phyloP scores from a whole-genome alignment of 148 eudicot species.

The Chenopodium album region DNA sequence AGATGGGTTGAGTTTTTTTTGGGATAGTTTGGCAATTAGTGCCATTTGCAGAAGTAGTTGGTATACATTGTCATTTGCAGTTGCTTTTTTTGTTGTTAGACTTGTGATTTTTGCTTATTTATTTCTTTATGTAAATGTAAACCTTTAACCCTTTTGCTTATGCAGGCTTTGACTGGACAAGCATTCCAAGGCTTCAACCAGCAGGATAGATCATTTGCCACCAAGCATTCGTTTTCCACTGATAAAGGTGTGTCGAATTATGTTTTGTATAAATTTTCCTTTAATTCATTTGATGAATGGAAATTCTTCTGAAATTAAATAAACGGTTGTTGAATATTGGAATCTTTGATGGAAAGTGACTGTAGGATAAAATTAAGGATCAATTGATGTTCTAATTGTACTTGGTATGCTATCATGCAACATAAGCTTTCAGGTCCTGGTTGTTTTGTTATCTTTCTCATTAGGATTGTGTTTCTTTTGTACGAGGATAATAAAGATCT shows the following conservation, averaged over 20 bases:
- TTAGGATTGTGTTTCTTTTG: not conserved
- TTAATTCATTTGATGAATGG: not conserved
- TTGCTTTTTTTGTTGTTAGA: not conserved
- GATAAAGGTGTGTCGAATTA: constrained; percentile 33
- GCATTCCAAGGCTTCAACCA: constrained; percentile 32
- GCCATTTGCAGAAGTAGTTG: not conserved
- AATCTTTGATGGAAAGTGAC: not conserved
- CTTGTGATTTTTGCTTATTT: not conserved
- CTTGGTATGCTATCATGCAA: not conserved
- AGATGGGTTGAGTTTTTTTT: not conserved
- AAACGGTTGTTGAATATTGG: not conserved
- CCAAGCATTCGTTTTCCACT: constrained; percentile 49
- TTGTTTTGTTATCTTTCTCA: not conserved
- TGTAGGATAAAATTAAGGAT: not conserved
- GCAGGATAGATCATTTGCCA: constrained; percentile 43
- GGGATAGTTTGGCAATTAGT: not conserved
- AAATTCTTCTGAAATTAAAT: not conserved
- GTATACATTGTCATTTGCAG: not conserved
- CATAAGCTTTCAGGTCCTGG: not conserved
- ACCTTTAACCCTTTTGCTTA: constrained; percentile 2
- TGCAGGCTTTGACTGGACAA: constrained; percentile 34
- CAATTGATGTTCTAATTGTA: not conserved
- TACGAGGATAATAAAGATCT: not conserved
- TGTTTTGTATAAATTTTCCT: not conserved
- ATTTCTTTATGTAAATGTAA: not conserved